Conservation (phyloP, 306 rosid species). For the Fragaria ananassa region DNA sequence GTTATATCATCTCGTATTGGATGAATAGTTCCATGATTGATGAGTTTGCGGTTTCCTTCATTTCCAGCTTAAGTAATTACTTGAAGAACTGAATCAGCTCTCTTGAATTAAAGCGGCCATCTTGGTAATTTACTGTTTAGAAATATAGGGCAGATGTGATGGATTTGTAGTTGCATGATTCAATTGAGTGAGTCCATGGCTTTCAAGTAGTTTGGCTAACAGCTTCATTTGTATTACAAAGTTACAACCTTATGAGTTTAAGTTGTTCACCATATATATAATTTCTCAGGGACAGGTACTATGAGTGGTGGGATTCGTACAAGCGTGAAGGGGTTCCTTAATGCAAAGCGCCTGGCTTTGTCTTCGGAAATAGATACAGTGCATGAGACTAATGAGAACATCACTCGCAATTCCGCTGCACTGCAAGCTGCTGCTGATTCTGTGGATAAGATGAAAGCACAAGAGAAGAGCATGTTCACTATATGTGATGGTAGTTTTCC, state of each 20-base stretch:
- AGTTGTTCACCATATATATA: neutral
- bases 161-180: neutral
- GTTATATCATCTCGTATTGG: neutral
- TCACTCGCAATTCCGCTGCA: neutral
- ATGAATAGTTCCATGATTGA: neutral
- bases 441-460: neutral
- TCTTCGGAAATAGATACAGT: neutral
- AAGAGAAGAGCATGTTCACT: neutral
- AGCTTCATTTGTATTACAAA: neutral
- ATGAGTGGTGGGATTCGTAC: constrained; percentile 1
- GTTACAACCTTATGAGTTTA: neutral
- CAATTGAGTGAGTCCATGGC: neutral
- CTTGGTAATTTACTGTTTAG: neutral
- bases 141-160: too few species aligned
- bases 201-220: neutral
- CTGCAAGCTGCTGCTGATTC: neutral
- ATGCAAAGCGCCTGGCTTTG: neutral
- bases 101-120: neutral
- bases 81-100: neutral
- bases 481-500: neutral
- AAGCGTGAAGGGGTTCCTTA: neutral
- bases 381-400: neutral
- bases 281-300: neutral
- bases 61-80: neutral
- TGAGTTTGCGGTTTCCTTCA: neutral